A percentile compares a stretch with the other conserved stretches of the same genome.
phyloP scores from a whole-genome alignment of 2,329 filamentous ascomycete species.

The Penicillium freii region DNA sequence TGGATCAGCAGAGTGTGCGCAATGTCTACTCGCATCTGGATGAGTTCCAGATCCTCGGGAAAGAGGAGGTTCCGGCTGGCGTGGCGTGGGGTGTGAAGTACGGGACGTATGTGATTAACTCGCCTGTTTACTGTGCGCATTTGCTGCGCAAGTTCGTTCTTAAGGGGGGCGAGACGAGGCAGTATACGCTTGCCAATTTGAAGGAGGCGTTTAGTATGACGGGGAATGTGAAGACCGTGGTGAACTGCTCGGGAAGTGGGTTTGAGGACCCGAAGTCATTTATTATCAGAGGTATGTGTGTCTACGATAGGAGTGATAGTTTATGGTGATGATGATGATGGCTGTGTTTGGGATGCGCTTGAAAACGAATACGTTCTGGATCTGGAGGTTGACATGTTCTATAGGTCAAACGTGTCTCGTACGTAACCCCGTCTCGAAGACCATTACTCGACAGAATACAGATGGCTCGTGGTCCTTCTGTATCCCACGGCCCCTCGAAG shows the following conservation, averaged over 20 bases:
- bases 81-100: slow-evolving; percentile 46
- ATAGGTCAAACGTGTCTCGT: slow-evolving; percentile 50
- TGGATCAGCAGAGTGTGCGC: slow-evolving; percentile 28
- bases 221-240: slow-evolving; percentile 36
- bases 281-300: slow-evolving; percentile 42
- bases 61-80: slow-evolving; percentile 31
- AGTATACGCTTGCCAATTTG: slow-evolving; percentile 29
- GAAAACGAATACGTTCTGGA: not conserved
- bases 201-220: slow-evolving; percentile 42
- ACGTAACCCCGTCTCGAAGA: slow-evolving; percentile 44
- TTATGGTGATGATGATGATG: not conserved
- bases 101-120: slow-evolving; percentile 44
- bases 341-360: not conserved
- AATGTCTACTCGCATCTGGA: slow-evolving; percentile 35
- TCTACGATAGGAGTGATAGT: not conserved
- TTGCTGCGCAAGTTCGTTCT: slow-evolving; percentile 43
- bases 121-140: slow-evolving; percentile 44
- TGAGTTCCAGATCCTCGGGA: slow-evolving; percentile 33
- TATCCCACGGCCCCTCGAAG: slow-evolving; percentile 60
- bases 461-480: slow-evolving; percentile 64
- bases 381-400: not conserved
- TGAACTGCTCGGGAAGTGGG: slow-evolving; percentile 48
- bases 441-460: slow-evolving; percentile 59
- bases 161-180: slow-evolving; percentile 35
- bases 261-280: slow-evolving; percentile 45